Evolutionary conservation across 441 rosid species (phyloP), one percentile per base, ranked within the genome.

Genomic region (Capsella rubella): DNA sequence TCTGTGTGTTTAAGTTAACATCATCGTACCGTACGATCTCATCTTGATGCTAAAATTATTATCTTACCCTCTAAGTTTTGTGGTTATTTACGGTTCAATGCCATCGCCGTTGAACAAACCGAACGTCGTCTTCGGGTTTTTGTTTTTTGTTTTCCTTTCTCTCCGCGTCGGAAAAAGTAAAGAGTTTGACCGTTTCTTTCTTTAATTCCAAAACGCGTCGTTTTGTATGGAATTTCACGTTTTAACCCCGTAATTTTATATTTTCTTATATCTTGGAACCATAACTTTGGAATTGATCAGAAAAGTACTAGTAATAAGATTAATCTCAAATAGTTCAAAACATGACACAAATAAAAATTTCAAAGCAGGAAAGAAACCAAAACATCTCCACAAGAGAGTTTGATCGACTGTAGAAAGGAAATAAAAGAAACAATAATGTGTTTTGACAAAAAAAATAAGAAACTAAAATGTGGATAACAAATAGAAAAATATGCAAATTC

Each of bases 181-280:
- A 46, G 64, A 6, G 49, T 40, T 76, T 71, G 80, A 76, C 80
- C 80, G 62, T 32, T 76, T 76, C 80, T 15, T 46, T 51, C 6
- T 13, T 50, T 16, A 3, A 25, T 28, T 1, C 31, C 2, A 13
- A 67, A 53, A 68, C 70, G 75, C 16, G 31, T 35, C 45, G 53
- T 35, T 69, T 28, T 42, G 40, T 11, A 14, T 58, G 11, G 3
- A 3, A 15, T 11, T 37, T 37, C 32, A 8, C 14, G 1, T 42
- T 42, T 15, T 4, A 2, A 13, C 64, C 74, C 29, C n/a, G 6
- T 54, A 0, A 1, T 62, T 69, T 69, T 0, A 7, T 32, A 8
- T 28, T 45, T 45, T 60, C 21, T 67, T 53, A 6, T 9, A 15
- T 13, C 35, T 46, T 1, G 9, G 0, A 46, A 3, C 64, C 18